Evolutionary conservation across 140 eudicot species (phyloP), one percentile per base, ranked within the genome.

Genomic region (Oenanthe javanica): DNA sequence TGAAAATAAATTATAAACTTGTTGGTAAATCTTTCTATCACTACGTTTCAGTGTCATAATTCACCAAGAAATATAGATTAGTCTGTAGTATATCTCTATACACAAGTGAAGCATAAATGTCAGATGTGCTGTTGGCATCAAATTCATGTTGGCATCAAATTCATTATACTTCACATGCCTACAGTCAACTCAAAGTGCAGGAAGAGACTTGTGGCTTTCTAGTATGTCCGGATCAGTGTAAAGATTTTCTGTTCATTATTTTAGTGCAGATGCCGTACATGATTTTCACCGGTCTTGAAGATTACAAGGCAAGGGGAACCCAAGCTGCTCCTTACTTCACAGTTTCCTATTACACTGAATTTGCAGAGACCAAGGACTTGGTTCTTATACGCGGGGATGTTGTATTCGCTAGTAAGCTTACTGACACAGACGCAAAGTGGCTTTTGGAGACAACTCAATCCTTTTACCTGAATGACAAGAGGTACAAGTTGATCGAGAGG

Each of bases 291-390:
- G 96, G 98, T 67, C 98, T 94, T 80, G 98, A 94, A 84, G 98
- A 94, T 86, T 94, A 94, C 87, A 94, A 92, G 80, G 97, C 98
- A 43, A 91, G 94, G 89, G 97, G 97, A 79, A 94, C 97, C 71
- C 94, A 94, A 83, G 98, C 98, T 54, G 84, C 98, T 36, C 98
- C 97, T 13, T 94, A 92, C 81, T 87, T 92, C 86, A 90, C 96
- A 16, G 86, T 87, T 83, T 82, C 93, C 14, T 90, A 94, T 82
- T 94, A 94, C 89, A 90, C 85, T n/a, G 97, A 94, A 72, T 94
- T 94, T 86, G 90, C 93, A 66, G 95, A 92, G 69, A 89, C 86
- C 85, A 93, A 94, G 73, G 96, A 90, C 69, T 81, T 91, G 85
- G 92, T 94, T 76, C 92, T 91, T 77, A 87, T 91, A 77, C 88